These are phyloP conservation scores for Aspergillus aculeatinus DNA, from an alignment of 2,329 filamentous ascomycete genomes.

Conservation along the genomic window DNA sequence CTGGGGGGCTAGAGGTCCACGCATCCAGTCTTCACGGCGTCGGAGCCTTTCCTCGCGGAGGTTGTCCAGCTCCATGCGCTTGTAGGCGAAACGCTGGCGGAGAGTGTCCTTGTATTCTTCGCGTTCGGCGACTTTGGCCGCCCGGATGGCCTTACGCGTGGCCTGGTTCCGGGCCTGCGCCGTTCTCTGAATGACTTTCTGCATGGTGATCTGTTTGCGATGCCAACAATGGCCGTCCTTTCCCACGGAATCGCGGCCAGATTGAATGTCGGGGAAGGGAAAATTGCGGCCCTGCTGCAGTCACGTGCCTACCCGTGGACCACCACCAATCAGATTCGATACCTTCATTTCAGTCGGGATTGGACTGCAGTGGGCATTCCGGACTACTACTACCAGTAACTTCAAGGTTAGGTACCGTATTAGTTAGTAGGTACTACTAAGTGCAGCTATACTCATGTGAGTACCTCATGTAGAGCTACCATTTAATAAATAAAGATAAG, in stretches of 20 bases:
- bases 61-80: slow-evolving; percentile 36
- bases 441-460: no score
- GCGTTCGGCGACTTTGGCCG: slow-evolving; percentile 43
- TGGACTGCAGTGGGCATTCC: not conserved
- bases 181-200: slow-evolving; percentile 68
- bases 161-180: slow-evolving; percentile 66
- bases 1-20: slow-evolving; percentile 76
- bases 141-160: slow-evolving; percentile 45
- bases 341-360: not conserved
- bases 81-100: slow-evolving; percentile 31
- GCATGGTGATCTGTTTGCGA: slow-evolving; percentile 53
- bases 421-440: no score
- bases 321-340: slow-evolving; percentile 1
- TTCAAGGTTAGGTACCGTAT: no score
- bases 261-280: slow-evolving; percentile 15
- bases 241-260: slow-evolving; percentile 5
- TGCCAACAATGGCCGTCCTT: slow-evolving; percentile 32
- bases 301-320: slow-evolving; percentile 14
- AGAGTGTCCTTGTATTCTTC: slow-evolving; percentile 33
- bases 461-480: no score
- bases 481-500: no score
- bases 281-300: slow-evolving; percentile 22
- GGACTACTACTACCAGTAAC: not conserved
- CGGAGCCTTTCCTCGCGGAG: slow-evolving; percentile 53
- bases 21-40: slow-evolving; percentile 72